Conservation (phyloP, 2,329 filamentous ascomycete species). For the Exutisphaerella laricina region DNA sequence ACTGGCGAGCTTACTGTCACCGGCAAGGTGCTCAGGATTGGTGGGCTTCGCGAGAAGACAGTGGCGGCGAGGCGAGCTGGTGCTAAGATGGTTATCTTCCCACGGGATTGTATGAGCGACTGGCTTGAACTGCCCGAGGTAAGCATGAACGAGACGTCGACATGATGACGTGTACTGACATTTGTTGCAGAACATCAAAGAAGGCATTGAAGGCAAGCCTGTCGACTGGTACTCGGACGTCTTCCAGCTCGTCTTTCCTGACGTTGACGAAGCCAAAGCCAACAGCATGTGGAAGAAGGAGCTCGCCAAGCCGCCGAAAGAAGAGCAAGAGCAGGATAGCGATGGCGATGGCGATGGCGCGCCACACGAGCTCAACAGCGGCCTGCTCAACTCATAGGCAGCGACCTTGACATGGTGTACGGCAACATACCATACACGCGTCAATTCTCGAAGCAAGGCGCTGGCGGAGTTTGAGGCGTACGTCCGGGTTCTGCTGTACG, state of each 20-base stretch:
- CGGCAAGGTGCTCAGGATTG: conserved; percentile 92
- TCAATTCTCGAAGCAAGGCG: not conserved
- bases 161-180: conserved; percentile 9
- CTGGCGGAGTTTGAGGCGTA: not conserved
- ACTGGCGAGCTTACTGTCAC: conserved; percentile 96
- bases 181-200: conserved; percentile 80
- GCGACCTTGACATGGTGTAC: not conserved
- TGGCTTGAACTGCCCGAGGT: conserved; percentile 97
- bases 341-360: conserved; percentile 27
- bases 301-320: conserved; percentile 52
- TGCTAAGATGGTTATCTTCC: conserved; percentile 90
- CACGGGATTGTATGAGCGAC: conserved; percentile 89
- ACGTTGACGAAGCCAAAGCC: conserved; percentile 66
- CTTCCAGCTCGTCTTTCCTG: conserved; percentile 82
- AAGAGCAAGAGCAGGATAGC: conserved; percentile 37
- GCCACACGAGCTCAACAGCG: conserved; percentile 4
- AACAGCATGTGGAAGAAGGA: conserved; percentile 67
- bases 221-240: conserved; percentile 93
- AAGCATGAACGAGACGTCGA: conserved; percentile 39
- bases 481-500: not conserved
- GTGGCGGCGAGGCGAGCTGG: conserved; percentile 89
- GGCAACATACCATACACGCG: not conserved
- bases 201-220: conserved; percentile 85
- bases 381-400: conserved; percentile 7
- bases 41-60: conserved; percentile 92